A percentile compares a stretch with the other conserved stretches of the same genome.
These are phyloP conservation scores for Avena sativa DNA, from an alignment of 176 grass and related monocot species.

Conservation along the genomic window DNA sequence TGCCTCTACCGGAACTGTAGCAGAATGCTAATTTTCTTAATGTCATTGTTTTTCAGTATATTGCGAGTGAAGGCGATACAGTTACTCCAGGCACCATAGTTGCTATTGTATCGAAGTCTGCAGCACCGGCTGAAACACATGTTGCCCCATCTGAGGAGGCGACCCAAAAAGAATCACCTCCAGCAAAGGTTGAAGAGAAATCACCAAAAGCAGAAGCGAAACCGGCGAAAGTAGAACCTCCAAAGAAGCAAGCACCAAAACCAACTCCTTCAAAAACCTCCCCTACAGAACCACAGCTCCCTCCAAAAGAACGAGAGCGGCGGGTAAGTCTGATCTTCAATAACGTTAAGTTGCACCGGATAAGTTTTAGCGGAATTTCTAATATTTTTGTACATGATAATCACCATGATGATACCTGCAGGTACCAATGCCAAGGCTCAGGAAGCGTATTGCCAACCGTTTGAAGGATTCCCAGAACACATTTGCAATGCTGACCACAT, in stretches of 20 bases:
- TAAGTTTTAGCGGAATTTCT: background rate
- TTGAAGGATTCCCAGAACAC: constrained; percentile 99
- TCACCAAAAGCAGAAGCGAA: constrained; percentile 59
- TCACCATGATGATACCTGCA: constrained; percentile 37
- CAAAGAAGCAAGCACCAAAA: constrained; percentile 57
- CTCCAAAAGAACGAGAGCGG: constrained; percentile 94
- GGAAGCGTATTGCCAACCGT: constrained; percentile 92
- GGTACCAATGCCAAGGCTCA: constrained; percentile 96
- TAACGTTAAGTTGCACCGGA: background rate
- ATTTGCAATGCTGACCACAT: constrained; percentile 95
- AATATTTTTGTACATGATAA: constrained; percentile 13
- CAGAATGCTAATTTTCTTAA: constrained; percentile 24
- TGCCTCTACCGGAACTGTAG: background rate
- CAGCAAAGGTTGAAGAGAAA: constrained; percentile 49
- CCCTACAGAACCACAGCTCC: constrained; percentile 91
- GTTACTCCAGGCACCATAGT: constrained; percentile 95
- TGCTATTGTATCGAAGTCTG: constrained; percentile 95
- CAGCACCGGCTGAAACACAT: constrained; percentile 76
- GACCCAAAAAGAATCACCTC: constrained; percentile 62
- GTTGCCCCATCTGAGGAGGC: constrained; percentile 91
- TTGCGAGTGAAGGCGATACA: constrained; percentile 89
- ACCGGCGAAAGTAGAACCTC: constrained; percentile 54
- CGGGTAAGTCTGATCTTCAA: constrained; percentile 56
- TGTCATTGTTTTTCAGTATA: constrained; percentile 53
- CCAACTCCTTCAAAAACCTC: constrained; percentile 58